Evolutionary conservation across 2,329 filamentous ascomycete genomes (phyloP), one percentile per base, ranked within the genome.

Genomic region (Diaporthe caulivora): DNA sequence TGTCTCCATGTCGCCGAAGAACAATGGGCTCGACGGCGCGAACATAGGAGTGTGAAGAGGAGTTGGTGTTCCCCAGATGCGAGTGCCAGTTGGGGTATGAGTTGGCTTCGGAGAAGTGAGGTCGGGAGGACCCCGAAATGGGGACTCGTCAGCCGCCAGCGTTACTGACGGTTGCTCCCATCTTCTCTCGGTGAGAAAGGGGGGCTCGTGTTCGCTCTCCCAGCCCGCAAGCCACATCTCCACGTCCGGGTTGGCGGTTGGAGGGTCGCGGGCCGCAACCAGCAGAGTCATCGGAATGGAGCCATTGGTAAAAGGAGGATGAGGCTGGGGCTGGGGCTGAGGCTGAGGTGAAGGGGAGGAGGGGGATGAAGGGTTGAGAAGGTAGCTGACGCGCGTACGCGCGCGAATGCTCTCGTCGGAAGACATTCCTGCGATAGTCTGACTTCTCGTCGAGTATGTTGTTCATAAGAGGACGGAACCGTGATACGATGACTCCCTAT

Each of bases 291-390:
- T 69, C 11, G 51, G 40, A 71, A 71, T 68, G 5, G 67, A 73
- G 29, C 44, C 71, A 26, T 71, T 71, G 51, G 71, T 71, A 31
- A 75, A 73, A 9, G 53, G 65, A 49, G 71, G 57, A 44, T 67
- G 73, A 11, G 49, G 70, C 11, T 53, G 73, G 55, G 31, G 71
- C 21, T 1, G 51, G 57, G 49, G 51, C 42, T n/a, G 15, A 40
- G 21, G 55, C 13, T 21, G n/a, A 44, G 24, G 42, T 9, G 29
- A 24, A 13, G 24, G 7, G 9, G 40, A 47, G 9, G 44, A 15
- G 29, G 15, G 29, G 1, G 13, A 51, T 51, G 44, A 17, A 21
- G 55, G 47, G 34, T 29, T 34, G 47, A 71, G 34, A 34, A 71
- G 29, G 44, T 21, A n/a, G 17, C 29, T 34, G 44, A 71, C 62